phyloP scores from a whole-genome alignment of 1,139 yeast species.

The Taiozyma sp. region DNA sequence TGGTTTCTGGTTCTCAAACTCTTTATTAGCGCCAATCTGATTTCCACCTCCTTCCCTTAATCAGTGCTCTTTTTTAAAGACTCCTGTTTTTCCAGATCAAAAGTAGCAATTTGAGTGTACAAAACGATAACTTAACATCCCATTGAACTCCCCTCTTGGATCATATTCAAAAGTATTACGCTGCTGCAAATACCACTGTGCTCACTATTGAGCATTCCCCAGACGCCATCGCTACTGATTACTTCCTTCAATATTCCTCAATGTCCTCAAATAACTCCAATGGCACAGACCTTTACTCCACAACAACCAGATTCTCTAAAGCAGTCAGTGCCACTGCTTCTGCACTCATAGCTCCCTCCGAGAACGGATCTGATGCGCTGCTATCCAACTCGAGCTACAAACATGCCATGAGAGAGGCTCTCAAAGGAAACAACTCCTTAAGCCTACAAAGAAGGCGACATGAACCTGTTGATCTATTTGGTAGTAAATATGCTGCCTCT shows the following conservation, averaged over 20 bases:
- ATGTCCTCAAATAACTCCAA: conserved; percentile 5
- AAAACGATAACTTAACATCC: not conserved
- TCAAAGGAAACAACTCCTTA: conserved; percentile 26
- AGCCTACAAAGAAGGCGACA: conserved; percentile 13
- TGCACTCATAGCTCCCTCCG: conserved; percentile 31
- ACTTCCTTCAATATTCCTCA: not conserved
- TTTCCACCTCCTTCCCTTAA: no score
- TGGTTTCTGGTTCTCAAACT: not conserved
- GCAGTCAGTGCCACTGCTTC: conserved; percentile 43
- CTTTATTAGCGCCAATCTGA: not conserved
- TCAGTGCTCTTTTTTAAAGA: no score
- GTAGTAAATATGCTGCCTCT: conserved; percentile 21
- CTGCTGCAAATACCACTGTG: not conserved
- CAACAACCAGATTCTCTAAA: conserved; percentile 29
- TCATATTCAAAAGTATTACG: not conserved
- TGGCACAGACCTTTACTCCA: conserved; percentile 22
- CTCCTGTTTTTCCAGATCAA: not conserved
- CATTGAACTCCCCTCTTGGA: no score
- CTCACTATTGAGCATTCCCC: not conserved
- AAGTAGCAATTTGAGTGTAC: not conserved
- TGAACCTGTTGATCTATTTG: conserved; percentile 25
- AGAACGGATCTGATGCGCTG: conserved; percentile 26
- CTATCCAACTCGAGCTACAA: conserved; percentile 38
- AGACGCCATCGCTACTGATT: not conserved
- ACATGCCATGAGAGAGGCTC: conserved; percentile 42